Evolutionary conservation across 441 rosid species (phyloP), one percentile per base, ranked within the genome.

Genomic region (Omphalea diandra): DNA sequence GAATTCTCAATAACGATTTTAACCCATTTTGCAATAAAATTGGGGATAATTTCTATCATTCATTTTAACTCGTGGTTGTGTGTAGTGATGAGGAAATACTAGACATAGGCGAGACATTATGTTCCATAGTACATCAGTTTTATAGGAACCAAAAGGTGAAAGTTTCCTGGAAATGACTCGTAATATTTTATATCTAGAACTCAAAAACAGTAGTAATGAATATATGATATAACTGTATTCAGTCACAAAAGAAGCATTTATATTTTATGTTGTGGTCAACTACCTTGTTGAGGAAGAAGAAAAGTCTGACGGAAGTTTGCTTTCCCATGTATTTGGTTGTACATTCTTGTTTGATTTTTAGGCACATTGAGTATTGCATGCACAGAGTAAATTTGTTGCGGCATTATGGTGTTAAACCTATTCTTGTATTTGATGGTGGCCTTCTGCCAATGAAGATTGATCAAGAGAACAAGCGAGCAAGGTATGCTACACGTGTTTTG

Each of bases 351-450:
- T 63, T 75, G 55, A 46, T 84, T 71, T 72, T 64, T 72, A 93
- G 99, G 94, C 97, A 90, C 83, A 85, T 95, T 36, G 90, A 86
- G 20, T 95, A 93, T 31, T 95, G 99, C 83, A 88, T 95, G 97
- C 95, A 87, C 68, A 84, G 97, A 85, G 97, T 95, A 76, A 93
- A 93, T 75, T 71, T 95, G 79, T 79, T 93, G 59, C 88, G 88
- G 44, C 97, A 93, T 77, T 82, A 93, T 77, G 93, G 97, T 56
- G 86, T 93, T 52, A 91, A 83, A 80, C 99, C 98, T 31, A 59
- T 93, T 77, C 90, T 96, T 53, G 91, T 93, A 66, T 96, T 96
- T 10, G 99, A 96, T 81, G 99, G 98, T 69, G 98, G 97, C 74
- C 76, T 87, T 54, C 79, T 96, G 65, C 97, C 97, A 0, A 93